phyloP scores from a whole-genome alignment of 352 stramenopile genomes.

The Phytophthora brassicae region DNA sequence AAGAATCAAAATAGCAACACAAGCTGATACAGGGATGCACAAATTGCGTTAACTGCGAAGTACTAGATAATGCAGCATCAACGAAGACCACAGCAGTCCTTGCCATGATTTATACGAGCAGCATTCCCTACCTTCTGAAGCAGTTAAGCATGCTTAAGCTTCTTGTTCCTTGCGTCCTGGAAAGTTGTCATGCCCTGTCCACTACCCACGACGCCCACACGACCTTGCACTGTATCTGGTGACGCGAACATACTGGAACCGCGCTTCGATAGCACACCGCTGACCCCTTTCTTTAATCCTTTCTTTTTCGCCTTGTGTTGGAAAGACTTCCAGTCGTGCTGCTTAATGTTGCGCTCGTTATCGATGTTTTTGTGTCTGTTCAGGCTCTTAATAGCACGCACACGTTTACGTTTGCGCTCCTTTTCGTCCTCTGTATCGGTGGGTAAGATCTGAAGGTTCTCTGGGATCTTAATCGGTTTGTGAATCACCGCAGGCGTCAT shows the following conservation, averaged over 20 bases:
- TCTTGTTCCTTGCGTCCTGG: constrained; percentile 65
- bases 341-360: constrained; percentile 81
- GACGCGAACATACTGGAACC: constrained; percentile 91
- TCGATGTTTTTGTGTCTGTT: constrained; percentile 88
- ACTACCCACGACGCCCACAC: constrained; percentile 87
- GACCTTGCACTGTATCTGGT: constrained; percentile 77
- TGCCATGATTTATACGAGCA: constrained; percentile 5
- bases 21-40: constrained; percentile 18
- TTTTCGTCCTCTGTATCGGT: constrained; percentile 86
- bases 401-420: constrained; percentile 80
- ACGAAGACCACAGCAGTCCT: constrained; percentile 14
- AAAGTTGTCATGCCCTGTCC: constrained; percentile 88
- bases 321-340: constrained; percentile 88
- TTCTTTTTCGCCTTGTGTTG: constrained; percentile 82
- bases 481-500: constrained; percentile 52
- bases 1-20: constrained; percentile 11
- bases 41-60: constrained; percentile 28
- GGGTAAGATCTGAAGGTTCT: constrained; percentile 81
- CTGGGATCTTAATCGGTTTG: constrained; percentile 84
- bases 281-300: constrained; percentile 65
- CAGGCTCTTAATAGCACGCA: constrained; percentile 84
- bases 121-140: constrained; percentile 27
- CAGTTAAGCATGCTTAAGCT: constrained; percentile 48
- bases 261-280: constrained; percentile 72
- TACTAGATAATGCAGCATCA: constrained; percentile 24